Evolutionary conservation across 2,329 filamentous ascomycete genomes (phyloP).

Genomic region (Curvularia hawaiiensis): DNA sequence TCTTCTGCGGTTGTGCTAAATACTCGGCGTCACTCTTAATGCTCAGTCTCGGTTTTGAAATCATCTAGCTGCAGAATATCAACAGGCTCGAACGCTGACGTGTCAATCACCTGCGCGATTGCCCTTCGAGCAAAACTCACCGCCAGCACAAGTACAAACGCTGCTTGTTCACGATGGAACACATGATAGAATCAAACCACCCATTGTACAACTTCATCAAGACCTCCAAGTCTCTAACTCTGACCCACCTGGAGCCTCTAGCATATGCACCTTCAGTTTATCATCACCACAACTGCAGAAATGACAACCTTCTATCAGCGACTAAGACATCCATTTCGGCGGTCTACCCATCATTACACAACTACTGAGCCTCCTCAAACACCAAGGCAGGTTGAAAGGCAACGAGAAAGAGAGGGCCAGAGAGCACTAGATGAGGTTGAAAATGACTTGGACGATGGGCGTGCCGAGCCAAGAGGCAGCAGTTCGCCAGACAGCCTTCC

Average conservation of each 20-base stretch:
- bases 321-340: conserved; percentile 19
- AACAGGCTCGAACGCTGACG: background rate
- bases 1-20: background rate
- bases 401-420: conserved; percentile 2
- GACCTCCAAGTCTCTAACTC: background rate
- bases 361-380: conserved; percentile 2
- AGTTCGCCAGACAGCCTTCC: conserved; percentile 15
- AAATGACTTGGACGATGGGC: conserved; percentile 11
- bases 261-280: background rate
- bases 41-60: background rate
- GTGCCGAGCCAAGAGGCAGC: background rate
- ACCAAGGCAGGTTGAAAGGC: background rate
- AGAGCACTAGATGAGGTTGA: conserved; percentile 4
- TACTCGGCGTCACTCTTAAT: background rate
- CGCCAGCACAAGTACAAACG: conserved; percentile 22
- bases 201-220: background rate
- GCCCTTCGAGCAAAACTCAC: conserved; percentile 1
- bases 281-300: background rate
- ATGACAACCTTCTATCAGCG: conserved; percentile 20
- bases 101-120: conserved; percentile 6
- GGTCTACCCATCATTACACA: conserved; percentile 5
- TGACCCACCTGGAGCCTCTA: background rate
- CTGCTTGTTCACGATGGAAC: conserved; percentile 10
- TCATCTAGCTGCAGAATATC: background rate
- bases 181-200: conserved; percentile 12